These are phyloP conservation scores for Podochytrium sp. DNA, from an alignment of 192 early-diverging fungal genomes.

Conservation along the genomic window DNA sequence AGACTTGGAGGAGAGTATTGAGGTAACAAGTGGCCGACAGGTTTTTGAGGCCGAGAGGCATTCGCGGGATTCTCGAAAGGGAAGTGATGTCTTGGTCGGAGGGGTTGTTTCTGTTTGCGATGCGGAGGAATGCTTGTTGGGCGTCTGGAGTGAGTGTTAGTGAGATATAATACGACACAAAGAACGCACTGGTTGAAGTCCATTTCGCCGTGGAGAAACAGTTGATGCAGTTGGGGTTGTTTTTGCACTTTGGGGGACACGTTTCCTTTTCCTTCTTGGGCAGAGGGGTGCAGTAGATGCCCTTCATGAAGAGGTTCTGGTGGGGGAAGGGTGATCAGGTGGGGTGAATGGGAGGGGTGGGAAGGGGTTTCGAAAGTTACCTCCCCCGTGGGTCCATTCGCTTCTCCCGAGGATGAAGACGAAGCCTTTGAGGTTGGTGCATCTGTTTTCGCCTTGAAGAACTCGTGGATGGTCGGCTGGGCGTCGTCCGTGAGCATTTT, in stretches of 20 bases:
- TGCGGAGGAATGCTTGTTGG: neutral
- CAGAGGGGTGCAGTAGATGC: neutral
- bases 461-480: too few relatives aligned
- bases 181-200: neutral
- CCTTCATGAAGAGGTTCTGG: too few relatives aligned
- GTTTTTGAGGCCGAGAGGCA: constrained; percentile 48
- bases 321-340: too few relatives aligned
- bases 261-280: too few relatives aligned
- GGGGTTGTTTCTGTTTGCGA: constrained; percentile 58
- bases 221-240: constrained; percentile 10
- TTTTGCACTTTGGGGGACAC: constrained; percentile 11
- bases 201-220: constrained; percentile 5
- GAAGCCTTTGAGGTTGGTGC: too few relatives aligned
- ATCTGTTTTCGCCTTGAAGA: too few relatives aligned
- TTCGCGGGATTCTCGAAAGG: neutral
- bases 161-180: too few relatives aligned
- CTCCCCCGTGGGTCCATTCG: too few relatives aligned
- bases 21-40: constrained; percentile 91
- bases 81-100: neutral
- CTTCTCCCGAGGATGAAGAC: too few relatives aligned
- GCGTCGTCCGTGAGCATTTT: too few relatives aligned
- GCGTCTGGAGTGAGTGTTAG: constrained; percentile 16
- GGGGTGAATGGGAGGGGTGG: too few relatives aligned
- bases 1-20: constrained; percentile 75
- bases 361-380: too few relatives aligned